A percentile compares a stretch with the other conserved stretches of the same genome.
Evolutionary conservation across 106 monocot genomes (phyloP).

Genomic region (Allium sativum): DNA sequence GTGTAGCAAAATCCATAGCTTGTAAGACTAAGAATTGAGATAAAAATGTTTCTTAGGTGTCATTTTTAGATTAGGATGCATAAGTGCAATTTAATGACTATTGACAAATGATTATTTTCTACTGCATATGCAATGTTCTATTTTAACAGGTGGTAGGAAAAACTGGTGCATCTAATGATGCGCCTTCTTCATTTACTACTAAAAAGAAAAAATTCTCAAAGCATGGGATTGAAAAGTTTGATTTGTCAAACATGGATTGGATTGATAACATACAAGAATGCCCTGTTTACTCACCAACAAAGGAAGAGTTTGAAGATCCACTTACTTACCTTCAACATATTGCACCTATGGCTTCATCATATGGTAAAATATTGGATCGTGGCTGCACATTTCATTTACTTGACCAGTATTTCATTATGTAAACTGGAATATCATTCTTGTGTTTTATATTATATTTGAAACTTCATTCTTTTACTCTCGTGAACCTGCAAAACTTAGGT

Average conservation of each 20-base stretch:
- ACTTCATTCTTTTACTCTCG: too few relatives aligned
- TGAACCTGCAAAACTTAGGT: too few relatives aligned
- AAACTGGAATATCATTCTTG: not conserved
- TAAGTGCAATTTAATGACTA: too few relatives aligned
- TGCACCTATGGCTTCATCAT: conserved; percentile 66
- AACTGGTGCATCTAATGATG: conserved; percentile 52
- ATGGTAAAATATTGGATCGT: conserved; percentile 37
- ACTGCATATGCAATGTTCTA: not conserved
- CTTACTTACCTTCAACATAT: conserved; percentile 65
- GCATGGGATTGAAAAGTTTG: conserved; percentile 44
- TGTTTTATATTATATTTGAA: too few relatives aligned
- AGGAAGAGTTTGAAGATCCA: conserved; percentile 92
- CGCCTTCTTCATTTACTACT: conserved; percentile 17
- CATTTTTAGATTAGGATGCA: too few relatives aligned
- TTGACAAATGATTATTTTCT: too few relatives aligned
- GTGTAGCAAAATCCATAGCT: too few relatives aligned
- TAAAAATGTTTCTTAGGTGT: too few relatives aligned
- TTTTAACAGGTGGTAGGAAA: conserved; percentile 55
- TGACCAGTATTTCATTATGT: not conserved
- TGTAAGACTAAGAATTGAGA: too few relatives aligned
- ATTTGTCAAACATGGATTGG: conserved; percentile 76
- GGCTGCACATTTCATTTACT: too few relatives aligned
- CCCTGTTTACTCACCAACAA: conserved; percentile 75
- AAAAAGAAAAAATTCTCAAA: conserved; percentile 39
- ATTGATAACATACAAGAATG: conserved; percentile 84